These are phyloP conservation scores for Chlorella sorokiniana DNA, from an alignment of 139 green algal genomes.

Conservation along the genomic window DNA sequence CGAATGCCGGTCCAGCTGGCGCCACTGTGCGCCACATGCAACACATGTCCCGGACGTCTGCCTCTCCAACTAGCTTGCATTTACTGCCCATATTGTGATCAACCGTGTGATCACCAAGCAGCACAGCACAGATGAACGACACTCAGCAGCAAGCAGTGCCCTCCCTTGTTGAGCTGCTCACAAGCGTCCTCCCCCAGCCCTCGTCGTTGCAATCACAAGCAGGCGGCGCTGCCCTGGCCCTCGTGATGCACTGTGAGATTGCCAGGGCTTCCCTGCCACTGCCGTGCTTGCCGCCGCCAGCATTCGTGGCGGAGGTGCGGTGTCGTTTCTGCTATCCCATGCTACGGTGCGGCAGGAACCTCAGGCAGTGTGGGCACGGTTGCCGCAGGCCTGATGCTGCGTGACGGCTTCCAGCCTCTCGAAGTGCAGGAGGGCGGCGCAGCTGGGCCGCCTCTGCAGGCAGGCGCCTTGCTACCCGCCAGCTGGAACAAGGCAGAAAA, in stretches of 20 bases:
- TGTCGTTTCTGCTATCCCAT: not conserved
- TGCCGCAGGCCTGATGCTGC: conserved; percentile 20
- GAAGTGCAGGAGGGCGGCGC: not conserved
- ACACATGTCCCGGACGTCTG: too few species aligned
- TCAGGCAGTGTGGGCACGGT: too few species aligned
- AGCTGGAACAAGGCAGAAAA: not conserved
- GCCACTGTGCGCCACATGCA: too few species aligned
- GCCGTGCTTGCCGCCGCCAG: not conserved
- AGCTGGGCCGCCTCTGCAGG: not conserved
- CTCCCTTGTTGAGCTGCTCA: not conserved
- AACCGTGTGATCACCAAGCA: too few species aligned
- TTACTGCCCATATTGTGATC: too few species aligned
- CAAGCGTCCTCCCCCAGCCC: not conserved
- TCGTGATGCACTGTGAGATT: not conserved
- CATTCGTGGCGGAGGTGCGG: too few species aligned
- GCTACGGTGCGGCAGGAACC: not conserved
- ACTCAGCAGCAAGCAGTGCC: too few species aligned
- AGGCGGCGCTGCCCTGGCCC: not conserved
- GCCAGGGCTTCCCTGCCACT: not conserved
- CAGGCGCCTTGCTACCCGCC: not conserved
- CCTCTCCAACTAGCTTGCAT: too few species aligned
- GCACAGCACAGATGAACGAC: too few species aligned
- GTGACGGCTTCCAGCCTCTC: not conserved
- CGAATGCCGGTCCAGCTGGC: too few species aligned
- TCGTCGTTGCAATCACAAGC: not conserved